Conservation (phyloP, 257 asterid species). For the Petunia axillaris region DNA sequence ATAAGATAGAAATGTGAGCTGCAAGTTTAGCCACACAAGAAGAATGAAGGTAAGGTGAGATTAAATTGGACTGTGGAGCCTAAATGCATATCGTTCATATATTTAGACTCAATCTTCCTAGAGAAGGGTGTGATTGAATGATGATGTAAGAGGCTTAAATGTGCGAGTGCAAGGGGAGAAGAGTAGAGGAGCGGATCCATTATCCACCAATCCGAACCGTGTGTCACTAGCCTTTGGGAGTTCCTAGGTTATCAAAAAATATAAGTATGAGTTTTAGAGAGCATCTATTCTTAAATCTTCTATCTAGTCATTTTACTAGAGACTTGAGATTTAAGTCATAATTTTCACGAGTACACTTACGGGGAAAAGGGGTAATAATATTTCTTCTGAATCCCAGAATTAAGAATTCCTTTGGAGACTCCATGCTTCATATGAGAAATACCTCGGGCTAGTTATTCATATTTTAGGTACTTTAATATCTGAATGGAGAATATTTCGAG, state of each 20-base stretch:
- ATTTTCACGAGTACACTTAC: background rate
- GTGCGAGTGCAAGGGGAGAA: background rate
- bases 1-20: too few species aligned
- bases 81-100: too few species aligned
- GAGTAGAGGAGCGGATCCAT: too few species aligned
- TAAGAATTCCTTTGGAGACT: background rate
- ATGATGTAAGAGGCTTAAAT: background rate
- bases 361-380: background rate
- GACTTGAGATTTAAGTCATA: background rate
- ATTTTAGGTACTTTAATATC: background rate
- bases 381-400: background rate
- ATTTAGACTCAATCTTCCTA: too few species aligned
- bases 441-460: background rate
- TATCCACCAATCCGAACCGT: too few species aligned
- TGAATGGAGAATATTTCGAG: conserved; percentile 7
- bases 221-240: too few species aligned
- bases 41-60: too few species aligned
- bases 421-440: background rate
- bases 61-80: too few species aligned
- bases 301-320: conserved; percentile 10
- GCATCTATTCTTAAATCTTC: conserved; percentile 7
- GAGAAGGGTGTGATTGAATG: too few species aligned
- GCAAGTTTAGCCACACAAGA: too few species aligned
- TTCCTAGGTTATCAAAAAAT: too few species aligned
- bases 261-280: background rate